phyloP scores from a whole-genome alignment of 1,284 basidiomycete genomes.

The Amylostereum areolatum region DNA sequence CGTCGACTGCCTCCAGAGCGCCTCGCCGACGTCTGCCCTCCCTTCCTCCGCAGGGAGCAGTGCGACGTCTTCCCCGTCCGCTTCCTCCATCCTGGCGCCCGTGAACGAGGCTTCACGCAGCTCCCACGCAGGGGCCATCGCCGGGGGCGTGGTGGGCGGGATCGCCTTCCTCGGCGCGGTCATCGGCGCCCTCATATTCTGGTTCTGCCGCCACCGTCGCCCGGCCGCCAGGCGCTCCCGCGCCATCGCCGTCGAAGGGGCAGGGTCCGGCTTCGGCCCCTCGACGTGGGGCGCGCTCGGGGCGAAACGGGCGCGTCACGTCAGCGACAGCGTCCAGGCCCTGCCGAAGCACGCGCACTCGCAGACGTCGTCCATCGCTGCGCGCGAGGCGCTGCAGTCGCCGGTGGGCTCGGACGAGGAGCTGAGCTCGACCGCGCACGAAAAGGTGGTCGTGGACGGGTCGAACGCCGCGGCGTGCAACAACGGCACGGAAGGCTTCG shows the following conservation, averaged over 20 bases:
- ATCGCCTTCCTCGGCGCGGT: constrained; percentile 18
- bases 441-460: constrained; percentile 10
- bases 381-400: constrained; percentile 1
- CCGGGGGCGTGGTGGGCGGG: constrained; percentile 30
- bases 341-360: neutral
- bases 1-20: constrained; percentile 10
- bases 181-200: constrained; percentile 14
- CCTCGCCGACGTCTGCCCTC: constrained; percentile 8
- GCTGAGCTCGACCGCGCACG: constrained; percentile 16
- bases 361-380: neutral
- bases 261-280: neutral
- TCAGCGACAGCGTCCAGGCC: constrained; percentile 1
- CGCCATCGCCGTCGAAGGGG: neutral
- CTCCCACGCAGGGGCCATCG: constrained; percentile 25
- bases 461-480: constrained; percentile 1
- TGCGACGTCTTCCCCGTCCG: constrained; percentile 8
- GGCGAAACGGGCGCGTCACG: neutral
- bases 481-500: neutral
- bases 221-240: neutral
- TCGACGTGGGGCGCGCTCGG: constrained; percentile 2
- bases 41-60: neutral
- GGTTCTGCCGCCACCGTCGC: constrained; percentile 16
- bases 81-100: constrained; percentile 1
- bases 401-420: constrained; percentile 19
- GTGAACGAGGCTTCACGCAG: constrained; percentile 3